These are phyloP conservation scores for Trichophyton benhamiae DNA, from an alignment of 2,329 filamentous ascomycete species.

Conservation along the genomic window DNA sequence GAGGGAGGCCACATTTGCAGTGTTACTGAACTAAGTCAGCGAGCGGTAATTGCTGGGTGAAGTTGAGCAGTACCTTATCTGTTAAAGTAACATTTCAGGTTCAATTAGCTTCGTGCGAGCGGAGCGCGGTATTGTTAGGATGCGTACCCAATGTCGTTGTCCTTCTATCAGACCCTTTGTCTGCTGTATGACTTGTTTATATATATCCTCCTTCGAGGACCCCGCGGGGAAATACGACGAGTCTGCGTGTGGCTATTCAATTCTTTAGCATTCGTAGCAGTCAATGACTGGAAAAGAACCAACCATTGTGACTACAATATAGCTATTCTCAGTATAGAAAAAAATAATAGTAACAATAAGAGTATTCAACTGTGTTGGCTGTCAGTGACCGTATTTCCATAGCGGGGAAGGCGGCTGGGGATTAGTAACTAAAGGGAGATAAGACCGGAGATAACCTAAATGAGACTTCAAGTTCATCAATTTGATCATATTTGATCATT, in stretches of 20 bases:
- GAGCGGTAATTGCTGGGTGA: too few relatives aligned
- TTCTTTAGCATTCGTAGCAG: background rate
- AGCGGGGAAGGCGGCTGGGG: background rate
- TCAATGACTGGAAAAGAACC: background rate
- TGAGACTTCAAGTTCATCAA: background rate
- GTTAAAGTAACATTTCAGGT: background rate
- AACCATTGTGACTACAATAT: background rate
- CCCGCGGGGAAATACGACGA: slow-evolving; percentile 32
- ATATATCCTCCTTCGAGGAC: slow-evolving; percentile 32
- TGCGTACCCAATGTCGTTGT: slow-evolving; percentile 37
- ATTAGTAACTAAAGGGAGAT: background rate
- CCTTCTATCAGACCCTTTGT: slow-evolving; percentile 28
- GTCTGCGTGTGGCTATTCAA: slow-evolving; percentile 35
- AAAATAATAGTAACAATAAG: slow-evolving; percentile 14
- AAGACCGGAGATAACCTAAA: background rate
- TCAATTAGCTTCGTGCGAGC: background rate
- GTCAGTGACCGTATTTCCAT: background rate
- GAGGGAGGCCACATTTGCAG: slow-evolving; percentile 37
- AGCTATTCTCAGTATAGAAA: background rate
- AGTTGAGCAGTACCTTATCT: background rate
- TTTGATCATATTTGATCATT: background rate
- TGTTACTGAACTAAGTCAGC: slow-evolving; percentile 24
- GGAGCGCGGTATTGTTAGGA: background rate
- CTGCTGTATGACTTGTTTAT: slow-evolving; percentile 30
- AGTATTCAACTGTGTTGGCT: background rate